Base-by-base conservation (phyloP, 2,329 filamentous ascomycete genomes). In the Ophiocordyceps camponoti-leonardi region DNA sequence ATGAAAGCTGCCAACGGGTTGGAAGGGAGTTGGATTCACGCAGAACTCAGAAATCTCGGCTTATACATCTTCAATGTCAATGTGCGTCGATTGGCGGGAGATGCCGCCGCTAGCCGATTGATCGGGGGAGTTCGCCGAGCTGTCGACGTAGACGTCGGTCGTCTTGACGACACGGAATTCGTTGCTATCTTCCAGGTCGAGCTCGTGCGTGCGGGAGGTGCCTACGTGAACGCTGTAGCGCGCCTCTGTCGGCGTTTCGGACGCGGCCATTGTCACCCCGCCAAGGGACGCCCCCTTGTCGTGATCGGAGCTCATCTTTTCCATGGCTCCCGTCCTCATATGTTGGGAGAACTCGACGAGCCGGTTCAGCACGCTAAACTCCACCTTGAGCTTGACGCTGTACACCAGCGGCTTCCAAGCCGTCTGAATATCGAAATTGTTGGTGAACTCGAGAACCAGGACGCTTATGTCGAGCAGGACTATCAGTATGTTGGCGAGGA, bases 401-500 rank as follows among this genome's bases (percentile, higher is more conserved):
- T 64, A 64, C 2, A 58, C 54, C 8, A 61, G 48, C 1, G 56
- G 49, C 46, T 63, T 63, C 52, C 57, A 58, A 0, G 57, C 54
- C 3, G 60, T 61, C 45, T 63, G 60, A n/a, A 61, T 45, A 3
- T 56, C 48, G 43, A 58, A 62, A 5, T 57, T 47, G 4, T 55
- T 52, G 3, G 54, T 46, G 26, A 57, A 60, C 43, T 65, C 57
- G 14, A 64, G 53, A 1, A 30, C 50, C 3, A 65, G 39, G 5
- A 64, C 54, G 8, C 60, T 52, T 16, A 68, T 46, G 44, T 71
- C 67, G 55, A 71, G 61, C 0, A 62, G 16, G 5, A 71, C 57
- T n/a, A 71, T 62, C 2, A 62, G 43, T 12, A 67, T 49, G 45
- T 71, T 69, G 26, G 69, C 63, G 7, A 57, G 54, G 13, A 61